Conservation (phyloP, 768 basidiomycete species). For the Rhodotorula toruloides region DNA sequence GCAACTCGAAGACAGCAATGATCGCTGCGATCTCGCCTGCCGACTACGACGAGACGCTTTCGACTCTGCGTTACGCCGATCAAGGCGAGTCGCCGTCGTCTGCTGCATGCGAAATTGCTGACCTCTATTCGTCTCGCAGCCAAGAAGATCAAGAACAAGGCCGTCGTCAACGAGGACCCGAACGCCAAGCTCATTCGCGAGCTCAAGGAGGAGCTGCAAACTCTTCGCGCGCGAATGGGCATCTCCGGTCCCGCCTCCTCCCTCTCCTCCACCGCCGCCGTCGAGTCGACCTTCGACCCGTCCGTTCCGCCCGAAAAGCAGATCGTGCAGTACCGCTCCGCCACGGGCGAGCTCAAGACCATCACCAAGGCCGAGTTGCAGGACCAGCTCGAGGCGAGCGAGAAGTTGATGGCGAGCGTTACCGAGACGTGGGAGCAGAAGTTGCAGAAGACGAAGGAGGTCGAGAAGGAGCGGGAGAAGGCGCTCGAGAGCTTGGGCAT, state of each 20-base stretch:
- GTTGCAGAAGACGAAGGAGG: slow-evolving; percentile 79
- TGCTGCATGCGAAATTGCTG: not conserved
- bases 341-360: slow-evolving; percentile 87
- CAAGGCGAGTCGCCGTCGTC: slow-evolving; percentile 50
- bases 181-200: slow-evolving; percentile 98
- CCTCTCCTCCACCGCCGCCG: slow-evolving; percentile 23
- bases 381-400: slow-evolving; percentile 90
- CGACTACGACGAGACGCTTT: slow-evolving; percentile 95
- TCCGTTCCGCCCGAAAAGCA: slow-evolving; percentile 87
- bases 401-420: slow-evolving; percentile 87
- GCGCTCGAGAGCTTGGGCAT: slow-evolving; percentile 96
- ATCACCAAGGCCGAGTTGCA: slow-evolving; percentile 96
- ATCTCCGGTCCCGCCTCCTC: slow-evolving; percentile 42
- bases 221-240: slow-evolving; percentile 81
- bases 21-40: slow-evolving; percentile 98
- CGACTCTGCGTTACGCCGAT: slow-evolving; percentile 85
- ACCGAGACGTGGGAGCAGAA: slow-evolving; percentile 98
- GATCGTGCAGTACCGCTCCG: slow-evolving; percentile 87
- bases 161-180: slow-evolving; percentile 98
- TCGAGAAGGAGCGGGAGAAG: slow-evolving; percentile 95
- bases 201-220: slow-evolving; percentile 94
- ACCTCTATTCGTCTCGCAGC: not conserved
- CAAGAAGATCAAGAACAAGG: slow-evolving; percentile 87
- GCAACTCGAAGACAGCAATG: slow-evolving; percentile 96
- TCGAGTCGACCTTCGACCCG: slow-evolving; percentile 77